A percentile compares a stretch with the other conserved stretches of the same genome.
Evolutionary conservation across 257 asterid genomes (phyloP).

Genomic region (Solanum appendiculatum): DNA sequence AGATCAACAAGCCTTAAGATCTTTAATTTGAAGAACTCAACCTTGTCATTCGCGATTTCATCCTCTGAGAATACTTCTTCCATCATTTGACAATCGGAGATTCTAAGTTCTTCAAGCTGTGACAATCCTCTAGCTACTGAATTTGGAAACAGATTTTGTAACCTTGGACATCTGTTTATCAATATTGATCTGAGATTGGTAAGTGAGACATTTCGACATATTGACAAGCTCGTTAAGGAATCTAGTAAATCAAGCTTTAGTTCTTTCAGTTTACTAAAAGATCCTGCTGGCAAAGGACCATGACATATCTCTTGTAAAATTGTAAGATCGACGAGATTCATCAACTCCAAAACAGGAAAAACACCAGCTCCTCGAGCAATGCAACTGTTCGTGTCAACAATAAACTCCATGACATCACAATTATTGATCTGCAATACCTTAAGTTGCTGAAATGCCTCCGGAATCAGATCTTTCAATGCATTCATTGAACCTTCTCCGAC

Average conservation of each 20-base stretch:
- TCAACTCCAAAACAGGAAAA: constrained; percentile 3
- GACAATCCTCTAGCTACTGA: constrained; percentile 10
- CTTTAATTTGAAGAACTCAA: constrained; percentile 12
- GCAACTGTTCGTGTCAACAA: not conserved
- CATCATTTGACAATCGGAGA: constrained; percentile 9
- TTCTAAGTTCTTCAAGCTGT: constrained; percentile 14
- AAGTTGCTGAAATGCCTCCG: not conserved
- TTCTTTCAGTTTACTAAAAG: constrained; percentile 5
- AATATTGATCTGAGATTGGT: constrained; percentile 2
- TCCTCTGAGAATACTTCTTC: constrained; percentile 7
- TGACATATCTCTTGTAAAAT: not conserved
- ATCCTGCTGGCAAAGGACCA: constrained; percentile 5
- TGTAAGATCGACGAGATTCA: not conserved
- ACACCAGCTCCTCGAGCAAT: not conserved
- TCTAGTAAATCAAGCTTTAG: constrained; percentile 1
- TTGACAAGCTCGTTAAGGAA: not conserved
- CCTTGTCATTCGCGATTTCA: not conserved
- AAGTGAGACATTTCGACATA: not conserved
- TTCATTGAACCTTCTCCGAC: not conserved
- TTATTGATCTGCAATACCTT: constrained; percentile 1
- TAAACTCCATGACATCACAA: constrained; percentile 1
- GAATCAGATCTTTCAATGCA: not conserved
- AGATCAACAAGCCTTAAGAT: constrained; percentile 5
- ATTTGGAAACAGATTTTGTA: constrained; percentile 5
- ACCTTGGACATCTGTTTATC: constrained; percentile 3